Base-by-base conservation (phyloP, 2,329 filamentous ascomycete genomes). In the Exophiala sp. region DNA sequence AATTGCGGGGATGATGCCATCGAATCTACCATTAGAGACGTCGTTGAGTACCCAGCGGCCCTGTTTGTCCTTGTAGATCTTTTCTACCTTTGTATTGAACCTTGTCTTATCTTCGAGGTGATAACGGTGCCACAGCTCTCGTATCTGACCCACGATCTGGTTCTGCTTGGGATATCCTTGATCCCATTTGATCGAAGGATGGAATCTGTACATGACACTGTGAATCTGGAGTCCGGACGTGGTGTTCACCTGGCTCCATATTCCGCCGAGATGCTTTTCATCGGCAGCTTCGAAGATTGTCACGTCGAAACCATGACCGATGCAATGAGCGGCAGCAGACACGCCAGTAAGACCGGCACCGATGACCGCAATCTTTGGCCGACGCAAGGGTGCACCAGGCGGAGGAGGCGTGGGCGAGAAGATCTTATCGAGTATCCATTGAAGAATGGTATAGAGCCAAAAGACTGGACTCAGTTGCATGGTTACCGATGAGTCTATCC, bases 191-290 rank as follows among this genome's bases (percentile, higher is more conserved):
- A 94, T 80, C 0, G 84, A 85, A 0, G 88, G 88, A 58, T 91
- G 86, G 65, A 94, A 95, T 18, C 88, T 80, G 66, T 91, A 94
- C 87, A 93, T 93, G 50, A 90, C 66, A 16, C 82, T 87, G 65
- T 94, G 86, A 18, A 94, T 90, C 62, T 93, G 87, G 0, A 94
- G 76, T 13, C 85, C 81, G 0, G 86, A 90, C 0, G 86, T 90
- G 44, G 85, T 86, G 70, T 93, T 91, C 34, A 93, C 86, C 66
- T 78, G 77, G 81, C 81, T 87, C 86, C 87, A 91, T 27, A 91
- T 91, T 0, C 87, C 87, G 13, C 86, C 86, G 0, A 94, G 66
- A 19, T 79, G 74, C 13, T 85, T 76, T 56, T 81, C 73, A 2
- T 74, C 67, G 1, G 85, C 84, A 6, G 80, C 79, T 64, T 94